Evolutionary conservation across 176 grass and related monocot species (phyloP).

Genomic region (Miscanthus lutarioriparius): DNA sequence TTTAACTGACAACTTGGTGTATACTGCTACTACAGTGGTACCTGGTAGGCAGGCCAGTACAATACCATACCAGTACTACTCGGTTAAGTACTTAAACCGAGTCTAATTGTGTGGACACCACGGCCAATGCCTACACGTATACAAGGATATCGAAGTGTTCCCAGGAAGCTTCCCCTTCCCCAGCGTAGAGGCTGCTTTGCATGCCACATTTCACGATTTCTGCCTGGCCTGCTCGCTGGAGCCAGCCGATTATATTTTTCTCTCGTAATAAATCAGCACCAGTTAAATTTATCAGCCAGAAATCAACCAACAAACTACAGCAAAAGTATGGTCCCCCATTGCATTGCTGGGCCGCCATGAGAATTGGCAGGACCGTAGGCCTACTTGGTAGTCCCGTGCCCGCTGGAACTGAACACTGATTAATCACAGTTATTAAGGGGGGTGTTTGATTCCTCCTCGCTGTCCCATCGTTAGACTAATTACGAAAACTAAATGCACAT

Average conservation of each 20-base stretch:
- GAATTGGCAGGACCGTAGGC: not conserved
- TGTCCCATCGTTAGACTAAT: too few relatives aligned
- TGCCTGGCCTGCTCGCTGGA: too few relatives aligned
- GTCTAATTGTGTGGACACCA: not conserved
- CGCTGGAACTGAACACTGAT: not conserved
- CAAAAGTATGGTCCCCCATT: constrained; percentile 22
- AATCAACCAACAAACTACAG: constrained; percentile 7
- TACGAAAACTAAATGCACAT: too few relatives aligned
- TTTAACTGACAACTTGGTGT: not conserved
- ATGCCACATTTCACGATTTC: constrained; percentile 12
- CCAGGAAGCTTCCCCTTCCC: constrained; percentile 52
- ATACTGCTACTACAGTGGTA: not conserved
- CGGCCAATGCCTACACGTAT: constrained; percentile 28
- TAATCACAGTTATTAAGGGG: not conserved
- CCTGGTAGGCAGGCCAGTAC: not conserved
- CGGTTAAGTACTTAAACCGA: too few relatives aligned
- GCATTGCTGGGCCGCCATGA: not conserved
- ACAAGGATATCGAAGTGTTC: constrained; percentile 12
- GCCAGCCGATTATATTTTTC: too few relatives aligned
- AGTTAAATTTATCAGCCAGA: too few relatives aligned
- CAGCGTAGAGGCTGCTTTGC: constrained; percentile 5
- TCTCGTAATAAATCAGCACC: too few relatives aligned
- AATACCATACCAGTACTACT: not conserved
- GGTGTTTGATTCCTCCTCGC: too few relatives aligned
- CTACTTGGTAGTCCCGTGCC: constrained; percentile 1